These are phyloP conservation scores for Pneumocystis jirovecii DNA, from an alignment of 1,139 yeast genomes.

Conservation along the genomic window DNA sequence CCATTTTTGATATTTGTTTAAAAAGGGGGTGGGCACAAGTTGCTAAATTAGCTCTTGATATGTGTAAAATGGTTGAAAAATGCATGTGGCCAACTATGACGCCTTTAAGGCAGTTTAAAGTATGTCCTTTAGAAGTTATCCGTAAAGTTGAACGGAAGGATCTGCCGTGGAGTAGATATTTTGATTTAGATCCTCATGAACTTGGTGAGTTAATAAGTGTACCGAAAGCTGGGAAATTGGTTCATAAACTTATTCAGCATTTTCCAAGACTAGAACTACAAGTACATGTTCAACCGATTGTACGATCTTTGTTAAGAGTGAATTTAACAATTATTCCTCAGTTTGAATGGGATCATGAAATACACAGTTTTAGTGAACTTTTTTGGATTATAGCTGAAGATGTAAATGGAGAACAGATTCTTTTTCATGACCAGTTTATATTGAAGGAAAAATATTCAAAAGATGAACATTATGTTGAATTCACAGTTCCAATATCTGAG, in stretches of 20 bases:
- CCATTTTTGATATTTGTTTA: slow-evolving; percentile 65
- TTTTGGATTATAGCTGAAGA: slow-evolving; percentile 68
- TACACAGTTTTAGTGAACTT: slow-evolving; percentile 53
- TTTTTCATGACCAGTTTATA: slow-evolving; percentile 42
- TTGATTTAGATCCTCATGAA: slow-evolving; percentile 55
- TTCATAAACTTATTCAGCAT: slow-evolving; percentile 46
- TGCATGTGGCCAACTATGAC: slow-evolving; percentile 76
- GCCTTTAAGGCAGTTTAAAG: slow-evolving; percentile 69
- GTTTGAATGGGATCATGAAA: slow-evolving; percentile 56
- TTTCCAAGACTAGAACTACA: slow-evolving; percentile 54
- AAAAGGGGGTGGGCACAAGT: slow-evolving; percentile 59
- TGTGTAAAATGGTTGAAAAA: slow-evolving; percentile 68
- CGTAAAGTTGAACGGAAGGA: slow-evolving; percentile 65
- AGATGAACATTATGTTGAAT: slow-evolving; percentile 45
- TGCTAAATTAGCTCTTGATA: slow-evolving; percentile 41
- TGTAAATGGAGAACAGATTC: slow-evolving; percentile 61
- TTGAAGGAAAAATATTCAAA: slow-evolving; percentile 37
- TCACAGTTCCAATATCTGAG: slow-evolving; percentile 45
- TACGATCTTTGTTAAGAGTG: slow-evolving; percentile 48
- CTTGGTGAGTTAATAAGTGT: slow-evolving; percentile 70
- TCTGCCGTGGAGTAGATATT: slow-evolving; percentile 68
- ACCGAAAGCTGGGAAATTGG: slow-evolving; percentile 48
- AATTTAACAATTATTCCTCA: slow-evolving; percentile 53
- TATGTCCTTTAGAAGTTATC: slow-evolving; percentile 54
- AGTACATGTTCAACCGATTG: slow-evolving; percentile 61